Percentiles rank a stretch among this genome's conserved stretches.
Conservation (phyloP, 1,284 basidiomycete species). For the Earliella scabrosa region DNA sequence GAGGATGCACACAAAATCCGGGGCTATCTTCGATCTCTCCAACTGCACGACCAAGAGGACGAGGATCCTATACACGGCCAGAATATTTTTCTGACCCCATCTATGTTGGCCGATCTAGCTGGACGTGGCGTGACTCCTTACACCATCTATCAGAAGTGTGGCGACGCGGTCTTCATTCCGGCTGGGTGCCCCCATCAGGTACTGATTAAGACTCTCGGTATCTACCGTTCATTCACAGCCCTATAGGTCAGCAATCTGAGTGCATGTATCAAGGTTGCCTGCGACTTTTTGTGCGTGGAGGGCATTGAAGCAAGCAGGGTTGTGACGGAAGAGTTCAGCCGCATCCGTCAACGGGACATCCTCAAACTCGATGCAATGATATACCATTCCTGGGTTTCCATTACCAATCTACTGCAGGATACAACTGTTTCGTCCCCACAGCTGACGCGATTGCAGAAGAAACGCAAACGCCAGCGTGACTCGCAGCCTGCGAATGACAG, state of each 20-base stretch:
- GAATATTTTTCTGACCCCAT: not conserved
- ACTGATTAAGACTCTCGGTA: not conserved
- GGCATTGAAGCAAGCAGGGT: not conserved
- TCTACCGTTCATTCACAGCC: no score
- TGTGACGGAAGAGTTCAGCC: not conserved
- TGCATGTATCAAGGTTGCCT: slow-evolving; percentile 4
- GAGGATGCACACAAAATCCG: not conserved
- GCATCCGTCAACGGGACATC: no score
- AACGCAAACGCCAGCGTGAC: no score
- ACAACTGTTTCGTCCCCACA: no score
- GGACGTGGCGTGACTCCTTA: not conserved
- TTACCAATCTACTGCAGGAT: no score
- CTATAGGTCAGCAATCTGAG: slow-evolving; percentile 1
- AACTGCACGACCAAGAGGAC: no score
- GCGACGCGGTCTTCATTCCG: slow-evolving; percentile 2
- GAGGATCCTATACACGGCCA: not conserved
- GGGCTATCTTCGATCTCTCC: no score
- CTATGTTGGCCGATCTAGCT: not conserved
- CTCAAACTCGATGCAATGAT: no score
- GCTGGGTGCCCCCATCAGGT: slow-evolving; percentile 5
- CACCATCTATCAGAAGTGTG: not conserved
- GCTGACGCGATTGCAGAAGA: no score
- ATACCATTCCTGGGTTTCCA: no score
- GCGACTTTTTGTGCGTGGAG: slow-evolving; percentile 1
- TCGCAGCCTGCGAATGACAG: no score